Conservation (phyloP, 352 stramenopile genomes). For the Globisporangium canariense region DNA sequence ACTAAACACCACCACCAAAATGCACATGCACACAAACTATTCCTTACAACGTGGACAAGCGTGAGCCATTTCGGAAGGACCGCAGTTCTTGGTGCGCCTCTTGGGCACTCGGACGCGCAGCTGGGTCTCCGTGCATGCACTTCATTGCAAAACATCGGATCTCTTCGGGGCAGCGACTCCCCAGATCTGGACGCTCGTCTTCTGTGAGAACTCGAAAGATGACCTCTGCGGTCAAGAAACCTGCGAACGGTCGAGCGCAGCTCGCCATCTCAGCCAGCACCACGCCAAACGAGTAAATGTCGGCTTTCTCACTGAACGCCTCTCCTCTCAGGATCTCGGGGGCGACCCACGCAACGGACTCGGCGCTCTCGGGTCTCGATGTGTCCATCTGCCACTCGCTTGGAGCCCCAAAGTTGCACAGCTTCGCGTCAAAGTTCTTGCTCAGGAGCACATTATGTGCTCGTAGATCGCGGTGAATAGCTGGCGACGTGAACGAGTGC, state of each 20-base stretch:
- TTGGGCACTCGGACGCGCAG: slow-evolving; percentile 6
- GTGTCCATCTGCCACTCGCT: slow-evolving; percentile 70
- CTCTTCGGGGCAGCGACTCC: slow-evolving; percentile 54
- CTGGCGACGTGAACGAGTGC: slow-evolving; percentile 76
- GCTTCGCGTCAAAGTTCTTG: slow-evolving; percentile 60
- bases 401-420: slow-evolving; percentile 80
- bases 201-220: slow-evolving; percentile 49
- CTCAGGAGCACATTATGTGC: slow-evolving; percentile 72
- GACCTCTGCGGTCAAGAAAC: slow-evolving; percentile 61
- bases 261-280: slow-evolving; percentile 74
- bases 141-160: slow-evolving; percentile 24
- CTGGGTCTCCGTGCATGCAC: slow-evolving; percentile 5
- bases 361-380: slow-evolving; percentile 72
- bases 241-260: slow-evolving; percentile 59
- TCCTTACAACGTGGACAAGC: slow-evolving; percentile 4
- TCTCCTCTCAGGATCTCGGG: slow-evolving; percentile 74
- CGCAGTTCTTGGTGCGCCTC: slow-evolving; percentile 11
- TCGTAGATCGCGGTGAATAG: slow-evolving; percentile 80
- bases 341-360: slow-evolving; percentile 80
- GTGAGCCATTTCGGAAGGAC: slow-evolving; percentile 1
- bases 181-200: slow-evolving; percentile 51
- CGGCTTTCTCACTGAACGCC: slow-evolving; percentile 78
- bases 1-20: not conserved
- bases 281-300: slow-evolving; percentile 87
- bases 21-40: not conserved